A percentile compares a stretch with the other conserved stretches of the same genome.
phyloP scores from a whole-genome alignment of 2,329 filamentous ascomycete species.

The Sporothrix curviconia region DNA sequence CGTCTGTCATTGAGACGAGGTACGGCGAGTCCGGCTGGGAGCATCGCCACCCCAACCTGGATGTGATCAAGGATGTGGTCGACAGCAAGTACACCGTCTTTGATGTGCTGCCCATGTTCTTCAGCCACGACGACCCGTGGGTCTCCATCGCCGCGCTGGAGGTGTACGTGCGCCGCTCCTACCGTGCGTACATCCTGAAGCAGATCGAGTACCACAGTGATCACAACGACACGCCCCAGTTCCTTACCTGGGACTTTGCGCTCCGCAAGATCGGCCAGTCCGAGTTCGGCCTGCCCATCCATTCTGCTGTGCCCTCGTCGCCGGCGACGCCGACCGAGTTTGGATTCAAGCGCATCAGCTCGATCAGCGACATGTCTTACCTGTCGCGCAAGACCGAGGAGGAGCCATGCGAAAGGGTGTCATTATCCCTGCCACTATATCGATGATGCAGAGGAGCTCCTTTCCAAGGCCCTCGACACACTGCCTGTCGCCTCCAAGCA shows the following conservation, averaged over 20 bases:
- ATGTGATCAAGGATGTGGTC: slow-evolving; percentile 93
- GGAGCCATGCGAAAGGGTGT: slow-evolving; percentile 84
- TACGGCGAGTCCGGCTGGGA: slow-evolving; percentile 98
- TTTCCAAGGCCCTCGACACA: slow-evolving; percentile 76
- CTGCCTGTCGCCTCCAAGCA: slow-evolving; percentile 55
- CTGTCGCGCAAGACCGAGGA: slow-evolving; percentile 64
- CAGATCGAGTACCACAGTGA: slow-evolving; percentile 80
- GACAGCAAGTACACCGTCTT: slow-evolving; percentile 99
- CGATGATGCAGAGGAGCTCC: slow-evolving; percentile 84
- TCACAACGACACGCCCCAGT: slow-evolving; percentile 61
- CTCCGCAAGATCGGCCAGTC: slow-evolving; percentile 88
- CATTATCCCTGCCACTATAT: slow-evolving; percentile 86
- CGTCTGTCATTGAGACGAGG: slow-evolving; percentile 90
- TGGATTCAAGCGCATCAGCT: slow-evolving; percentile 75
- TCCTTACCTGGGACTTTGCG: slow-evolving; percentile 91
- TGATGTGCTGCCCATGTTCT: slow-evolving; percentile 91
- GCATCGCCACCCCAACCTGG: slow-evolving; percentile 83
- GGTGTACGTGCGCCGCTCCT: slow-evolving; percentile 92
- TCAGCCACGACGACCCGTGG: slow-evolving; percentile 88
- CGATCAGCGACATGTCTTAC: slow-evolving; percentile 95
- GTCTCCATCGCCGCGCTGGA: slow-evolving; percentile 89
- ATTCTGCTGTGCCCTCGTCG: slow-evolving; percentile 74
- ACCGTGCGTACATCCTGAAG: slow-evolving; percentile 91
- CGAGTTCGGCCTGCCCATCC: slow-evolving; percentile 76
- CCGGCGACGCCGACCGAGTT: slow-evolving; percentile 67